Evolutionary conservation across 2,329 filamentous ascomycete genomes (phyloP).

Genomic region (Phaeosphaeriaceae sp.): DNA sequence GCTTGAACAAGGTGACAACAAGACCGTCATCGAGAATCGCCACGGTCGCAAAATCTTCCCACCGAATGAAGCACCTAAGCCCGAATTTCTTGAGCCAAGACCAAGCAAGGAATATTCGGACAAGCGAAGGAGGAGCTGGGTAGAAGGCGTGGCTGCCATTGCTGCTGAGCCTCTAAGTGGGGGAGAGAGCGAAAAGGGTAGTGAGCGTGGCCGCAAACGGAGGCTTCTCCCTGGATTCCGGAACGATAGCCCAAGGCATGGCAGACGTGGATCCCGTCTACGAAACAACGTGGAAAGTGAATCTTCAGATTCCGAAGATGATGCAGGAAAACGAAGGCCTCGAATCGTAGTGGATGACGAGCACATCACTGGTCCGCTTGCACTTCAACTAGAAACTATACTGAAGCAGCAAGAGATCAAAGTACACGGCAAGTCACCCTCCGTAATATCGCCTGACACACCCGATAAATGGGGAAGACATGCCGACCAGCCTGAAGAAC

Average conservation of each 20-base stretch:
- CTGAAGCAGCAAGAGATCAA: slow-evolving; percentile 53
- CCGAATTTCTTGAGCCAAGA: slow-evolving; percentile 39
- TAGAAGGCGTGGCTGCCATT: slow-evolving; percentile 36
- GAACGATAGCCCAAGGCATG: slow-evolving; percentile 40
- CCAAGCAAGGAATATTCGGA: slow-evolving; percentile 44
- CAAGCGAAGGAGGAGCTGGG: slow-evolving; percentile 42
- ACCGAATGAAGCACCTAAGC: slow-evolving; percentile 28
- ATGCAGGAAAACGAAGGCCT: slow-evolving; percentile 58
- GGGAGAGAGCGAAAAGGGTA: slow-evolving; percentile 47
- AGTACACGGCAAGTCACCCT: slow-evolving; percentile 44
- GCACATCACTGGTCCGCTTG: slow-evolving; percentile 56
- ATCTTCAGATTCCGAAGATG: slow-evolving; percentile 52
- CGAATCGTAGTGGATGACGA: slow-evolving; percentile 55
- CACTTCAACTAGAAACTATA: slow-evolving; percentile 53
- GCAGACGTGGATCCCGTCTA: slow-evolving; percentile 36
- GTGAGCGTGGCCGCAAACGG: slow-evolving; percentile 47
- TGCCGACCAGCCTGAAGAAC: slow-evolving; percentile 24
- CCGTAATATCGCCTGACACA: slow-evolving; percentile 52
- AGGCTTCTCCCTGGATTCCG: slow-evolving; percentile 41
- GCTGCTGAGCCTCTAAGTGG: slow-evolving; percentile 36
- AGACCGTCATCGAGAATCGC: slow-evolving; percentile 79
- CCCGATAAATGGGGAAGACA: slow-evolving; percentile 48
- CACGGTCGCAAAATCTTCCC: slow-evolving; percentile 75
- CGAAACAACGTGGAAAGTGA: slow-evolving; percentile 38
- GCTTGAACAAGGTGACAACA: slow-evolving; percentile 84